phyloP scores from a whole-genome alignment of 139 green algal genomes.

The Chlamydomonas incerta region DNA sequence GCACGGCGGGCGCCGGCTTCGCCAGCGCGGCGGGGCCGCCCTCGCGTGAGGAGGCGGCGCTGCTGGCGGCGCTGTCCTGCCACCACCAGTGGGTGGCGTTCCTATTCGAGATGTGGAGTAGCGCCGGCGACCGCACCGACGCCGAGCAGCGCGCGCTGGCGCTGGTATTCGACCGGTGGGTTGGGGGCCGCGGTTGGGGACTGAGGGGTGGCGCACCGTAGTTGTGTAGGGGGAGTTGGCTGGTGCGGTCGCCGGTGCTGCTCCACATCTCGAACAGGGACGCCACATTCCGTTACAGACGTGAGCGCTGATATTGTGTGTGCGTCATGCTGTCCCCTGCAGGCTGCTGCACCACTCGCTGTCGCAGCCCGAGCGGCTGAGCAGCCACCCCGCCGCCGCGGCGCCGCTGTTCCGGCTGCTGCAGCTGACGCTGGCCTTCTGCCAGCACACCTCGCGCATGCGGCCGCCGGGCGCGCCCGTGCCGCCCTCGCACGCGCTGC shows the following conservation, averaged over 20 bases:
- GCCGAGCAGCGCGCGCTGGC: slow-evolving; percentile 33
- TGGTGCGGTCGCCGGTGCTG: slow-evolving; percentile 26
- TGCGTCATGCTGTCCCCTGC: background rate
- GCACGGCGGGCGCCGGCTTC: no score
- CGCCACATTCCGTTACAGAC: no score
- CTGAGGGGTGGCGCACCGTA: no score
- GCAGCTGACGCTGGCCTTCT: slow-evolving; percentile 61
- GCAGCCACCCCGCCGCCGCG: slow-evolving; percentile 69
- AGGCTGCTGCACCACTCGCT: slow-evolving; percentile 66
- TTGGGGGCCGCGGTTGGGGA: no score
- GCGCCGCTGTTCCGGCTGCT: slow-evolving; percentile 73
- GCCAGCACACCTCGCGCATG: background rate
- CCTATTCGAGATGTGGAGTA: slow-evolving; percentile 54
- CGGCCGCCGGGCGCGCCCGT: background rate
- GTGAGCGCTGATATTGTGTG: no score
- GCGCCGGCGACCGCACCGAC: slow-evolving; percentile 29
- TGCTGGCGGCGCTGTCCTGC: slow-evolving; percentile 36
- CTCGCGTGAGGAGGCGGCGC: background rate
- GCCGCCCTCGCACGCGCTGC: slow-evolving; percentile 32
- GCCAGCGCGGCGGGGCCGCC: background rate
- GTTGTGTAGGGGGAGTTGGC: no score
- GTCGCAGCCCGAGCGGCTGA: slow-evolving; percentile 46
- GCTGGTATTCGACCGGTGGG: background rate
- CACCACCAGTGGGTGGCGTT: slow-evolving; percentile 52
- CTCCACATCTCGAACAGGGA: slow-evolving; percentile 58